Evolutionary conservation across 1,284 basidiomycete species (phyloP), one percentile per base, ranked within the genome.

Genomic region (Grifola frondosa): DNA sequence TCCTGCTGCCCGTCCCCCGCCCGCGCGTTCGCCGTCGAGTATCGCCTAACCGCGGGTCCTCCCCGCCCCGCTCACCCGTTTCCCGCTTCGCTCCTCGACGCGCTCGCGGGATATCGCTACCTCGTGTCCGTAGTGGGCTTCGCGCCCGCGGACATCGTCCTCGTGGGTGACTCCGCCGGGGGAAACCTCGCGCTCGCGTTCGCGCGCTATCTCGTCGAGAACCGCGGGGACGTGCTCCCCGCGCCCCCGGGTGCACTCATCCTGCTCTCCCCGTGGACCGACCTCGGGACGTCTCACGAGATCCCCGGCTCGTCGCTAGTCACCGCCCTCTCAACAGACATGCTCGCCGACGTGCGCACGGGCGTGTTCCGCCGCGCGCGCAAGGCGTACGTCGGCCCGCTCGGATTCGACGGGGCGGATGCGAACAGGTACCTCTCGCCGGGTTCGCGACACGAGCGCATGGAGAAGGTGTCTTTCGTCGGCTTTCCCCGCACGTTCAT

Each of bases 111-210:
- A 0, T 86, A 84, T 57, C 65, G 70, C 42, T 80, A 84, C 54
- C 74, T 85, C 10, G 68, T 82, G 23, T 42, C 57, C 15, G 54
- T 54, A 2, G 57, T 70, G 24, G 64, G 66, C 0, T 69, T 75
- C 40, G 42, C 55, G 3, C 66, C 71, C n/a, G 50, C 60, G 10
- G 67, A 78, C 52, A 81, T 89, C 50, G 67, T 85, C 35, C 36
- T 91, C 12, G 71, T 68, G 12, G 86, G 86, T 1, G 85, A 90
- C 57, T 83, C 80, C 12, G 84, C 85, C 0, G 88, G 87, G 2
- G 86, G 75, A 1, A 85, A 87, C 56, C 69, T 88, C 16, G 80
- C 77, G 0, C 66, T 81, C 15, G 81, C 83, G 0, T 64, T 80
- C 21, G 67, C 64, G 5, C 71, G 75, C 10, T 80, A 78, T 49